Evolutionary conservation across 163 green algal genomes (phyloP).

Genomic region (Chlamydomonas reinhardtii): DNA sequence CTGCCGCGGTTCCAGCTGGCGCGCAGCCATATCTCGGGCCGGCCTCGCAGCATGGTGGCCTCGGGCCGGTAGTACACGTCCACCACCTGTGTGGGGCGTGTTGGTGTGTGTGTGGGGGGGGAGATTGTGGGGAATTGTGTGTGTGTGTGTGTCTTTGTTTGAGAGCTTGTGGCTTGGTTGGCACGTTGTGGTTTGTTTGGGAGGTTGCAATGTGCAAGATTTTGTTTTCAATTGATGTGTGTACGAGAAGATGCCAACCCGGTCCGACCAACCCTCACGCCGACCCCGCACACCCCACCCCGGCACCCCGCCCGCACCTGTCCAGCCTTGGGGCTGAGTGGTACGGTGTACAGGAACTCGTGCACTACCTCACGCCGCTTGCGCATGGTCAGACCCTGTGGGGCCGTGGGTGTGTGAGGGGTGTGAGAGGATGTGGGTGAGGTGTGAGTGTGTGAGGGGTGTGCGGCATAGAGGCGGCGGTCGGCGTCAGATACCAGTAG

Average conservation of each 20-base stretch:
- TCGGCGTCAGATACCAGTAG: too few relatives aligned
- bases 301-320: background rate
- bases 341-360: slow-evolving; percentile 92
- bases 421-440: background rate
- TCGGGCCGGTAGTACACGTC: slow-evolving; percentile 87
- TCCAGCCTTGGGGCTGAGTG: slow-evolving; percentile 72
- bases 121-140: too few relatives aligned
- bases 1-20: slow-evolving; percentile 82
- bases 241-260: too few relatives aligned
- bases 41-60: slow-evolving; percentile 70
- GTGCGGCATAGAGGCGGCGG: too few relatives aligned
- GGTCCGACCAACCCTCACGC: too few relatives aligned
- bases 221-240: too few relatives aligned
- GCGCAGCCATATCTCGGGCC: slow-evolving; percentile 70
- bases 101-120: too few relatives aligned
- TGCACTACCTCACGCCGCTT: slow-evolving; percentile 77
- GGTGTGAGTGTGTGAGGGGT: background rate
- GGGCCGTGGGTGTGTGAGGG: background rate
- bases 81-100: slow-evolving; percentile 16
- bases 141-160: too few relatives aligned
- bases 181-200: too few relatives aligned
- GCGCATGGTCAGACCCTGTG: slow-evolving; percentile 55
- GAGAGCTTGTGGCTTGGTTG: too few relatives aligned
- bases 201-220: too few relatives aligned
- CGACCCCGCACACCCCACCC: too few relatives aligned